These are phyloP conservation scores for Pseudevernia furfuracea DNA, from an alignment of 495 filamentous ascomycete genomes.

Conservation along the genomic window DNA sequence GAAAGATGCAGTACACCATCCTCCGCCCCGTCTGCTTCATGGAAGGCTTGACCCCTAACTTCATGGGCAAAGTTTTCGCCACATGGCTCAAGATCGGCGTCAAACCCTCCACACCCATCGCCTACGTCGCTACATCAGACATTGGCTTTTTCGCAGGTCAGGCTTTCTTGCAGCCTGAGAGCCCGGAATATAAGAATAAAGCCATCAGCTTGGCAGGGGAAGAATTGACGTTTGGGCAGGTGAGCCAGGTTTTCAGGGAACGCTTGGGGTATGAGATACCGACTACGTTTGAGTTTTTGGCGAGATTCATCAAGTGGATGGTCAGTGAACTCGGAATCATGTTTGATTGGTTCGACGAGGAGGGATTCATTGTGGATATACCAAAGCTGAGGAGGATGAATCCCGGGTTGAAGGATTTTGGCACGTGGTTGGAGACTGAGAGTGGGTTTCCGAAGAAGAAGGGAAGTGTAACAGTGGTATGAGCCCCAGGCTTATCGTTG, in stretches of 20 bases:
- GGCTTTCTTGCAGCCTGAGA: constrained; percentile 46
- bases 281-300: constrained; percentile 40
- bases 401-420: constrained; percentile 50
- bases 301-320: constrained; percentile 35
- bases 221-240: constrained; percentile 46
- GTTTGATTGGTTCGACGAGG: constrained; percentile 56
- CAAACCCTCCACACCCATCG: constrained; percentile 45
- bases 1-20: constrained; percentile 36
- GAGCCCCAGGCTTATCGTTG: not conserved
- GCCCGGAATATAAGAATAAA: constrained; percentile 35
- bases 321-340: constrained; percentile 51
- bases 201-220: constrained; percentile 52
- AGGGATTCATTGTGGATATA: constrained; percentile 56
- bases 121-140: constrained; percentile 50
- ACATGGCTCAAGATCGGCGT: constrained; percentile 42
- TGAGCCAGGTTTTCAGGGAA: constrained; percentile 42
- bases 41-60: constrained; percentile 52
- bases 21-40: constrained; percentile 52
- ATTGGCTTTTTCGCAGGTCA: constrained; percentile 59
- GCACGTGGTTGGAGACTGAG: constrained; percentile 52
- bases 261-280: constrained; percentile 44
- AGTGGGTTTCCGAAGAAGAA: constrained; percentile 35
- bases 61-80: constrained; percentile 52
- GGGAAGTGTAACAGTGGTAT: not conserved
- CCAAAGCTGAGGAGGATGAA: constrained; percentile 41